Base-by-base conservation (phyloP, 2,329 filamentous ascomycete species). In the Ceratocystis smalleyi region DNA sequence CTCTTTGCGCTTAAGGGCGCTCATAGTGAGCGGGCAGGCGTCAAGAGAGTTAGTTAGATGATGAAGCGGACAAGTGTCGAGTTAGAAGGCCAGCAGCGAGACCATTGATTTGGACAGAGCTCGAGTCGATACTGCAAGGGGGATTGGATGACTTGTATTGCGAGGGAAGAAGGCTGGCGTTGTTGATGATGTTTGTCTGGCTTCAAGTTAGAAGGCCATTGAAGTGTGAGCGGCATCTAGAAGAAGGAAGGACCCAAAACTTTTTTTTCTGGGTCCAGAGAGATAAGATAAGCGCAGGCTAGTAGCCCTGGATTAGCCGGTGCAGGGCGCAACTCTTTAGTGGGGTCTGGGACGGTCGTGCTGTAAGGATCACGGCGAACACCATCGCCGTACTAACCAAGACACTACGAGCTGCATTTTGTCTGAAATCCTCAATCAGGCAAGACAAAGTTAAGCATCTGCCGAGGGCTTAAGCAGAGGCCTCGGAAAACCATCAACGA, bases 1-100 rank as follows among this genome's bases (percentile, higher is more conserved):
- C 72, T 80, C 79, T 74, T 83, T 83, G 70, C 81, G 76, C 71
- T 83, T 83, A 35, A 82, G 75, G 63, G 78, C 76, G 71, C 78
- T 79, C 81, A 83, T 83, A 64, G 43, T 22, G 22, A 43, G 43
- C 43, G 24, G 24, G 12, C 4, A 32, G 15, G 24, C 15, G n/a
- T n/a, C 15, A 32, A 70, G 67, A 67, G 68, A 67, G 59, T 57
- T 30, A 67, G 59, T 57, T 30, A 19, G 15, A 45, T n/a, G 19
- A 43, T 32, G 49, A 30, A 64, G 17, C 51, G 47, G 45, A 51
- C 35, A 43, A 51, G 60, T 62, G 60, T 65, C 60, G 24, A 61
- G 22, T 62, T 22, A 45, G 49, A 57, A 59, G 51, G 30, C 60
- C 64, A 65, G 35, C 35, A 40, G 60, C 27, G 40, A 59, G 32